phyloP scores from a whole-genome alignment of 129 eudicot genomes.

The Flaveria robusta region DNA sequence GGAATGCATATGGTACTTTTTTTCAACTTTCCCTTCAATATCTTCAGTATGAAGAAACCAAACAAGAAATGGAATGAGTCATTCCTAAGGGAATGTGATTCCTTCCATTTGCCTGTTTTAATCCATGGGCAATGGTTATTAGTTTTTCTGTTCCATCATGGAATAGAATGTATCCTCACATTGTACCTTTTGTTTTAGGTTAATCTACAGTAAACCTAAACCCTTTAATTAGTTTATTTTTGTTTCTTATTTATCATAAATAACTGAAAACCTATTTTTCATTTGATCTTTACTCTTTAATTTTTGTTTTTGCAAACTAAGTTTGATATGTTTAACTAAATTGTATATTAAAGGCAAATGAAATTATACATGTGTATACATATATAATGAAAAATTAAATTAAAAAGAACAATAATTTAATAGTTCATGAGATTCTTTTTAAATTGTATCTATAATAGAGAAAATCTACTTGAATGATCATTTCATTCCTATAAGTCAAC shows the following conservation, averaged over 20 bases:
- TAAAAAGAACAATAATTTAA: not conserved
- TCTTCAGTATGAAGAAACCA: not conserved
- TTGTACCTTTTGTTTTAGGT: not conserved
- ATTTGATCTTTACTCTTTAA: not conserved
- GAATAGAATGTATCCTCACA: not conserved
- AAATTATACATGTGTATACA: not conserved
- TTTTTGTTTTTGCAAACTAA: not conserved
- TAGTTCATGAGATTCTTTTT: not conserved
- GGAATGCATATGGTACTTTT: conserved; percentile 87
- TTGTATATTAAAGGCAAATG: not conserved
- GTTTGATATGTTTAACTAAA: not conserved
- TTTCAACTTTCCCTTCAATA: conserved; percentile 7
- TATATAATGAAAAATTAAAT: not conserved
- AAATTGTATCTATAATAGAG: not conserved
- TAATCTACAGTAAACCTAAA: not conserved
- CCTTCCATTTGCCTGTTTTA: not conserved
- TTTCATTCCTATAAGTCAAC: not conserved
- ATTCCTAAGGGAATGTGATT: not conserved
- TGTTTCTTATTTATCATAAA: not conserved
- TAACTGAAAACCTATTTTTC: not conserved
- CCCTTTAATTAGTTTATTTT: not conserved
- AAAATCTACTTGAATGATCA: not conserved
- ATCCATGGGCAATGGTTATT: not conserved
- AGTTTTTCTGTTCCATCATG: conserved; percentile 5
- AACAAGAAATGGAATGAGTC: not conserved